Percentiles rank a stretch among this genome's conserved stretches.
phyloP scores from a whole-genome alignment of 225 moss, liverwort and hornwort genomes.

The Rhytidiadelphus loreus region DNA sequence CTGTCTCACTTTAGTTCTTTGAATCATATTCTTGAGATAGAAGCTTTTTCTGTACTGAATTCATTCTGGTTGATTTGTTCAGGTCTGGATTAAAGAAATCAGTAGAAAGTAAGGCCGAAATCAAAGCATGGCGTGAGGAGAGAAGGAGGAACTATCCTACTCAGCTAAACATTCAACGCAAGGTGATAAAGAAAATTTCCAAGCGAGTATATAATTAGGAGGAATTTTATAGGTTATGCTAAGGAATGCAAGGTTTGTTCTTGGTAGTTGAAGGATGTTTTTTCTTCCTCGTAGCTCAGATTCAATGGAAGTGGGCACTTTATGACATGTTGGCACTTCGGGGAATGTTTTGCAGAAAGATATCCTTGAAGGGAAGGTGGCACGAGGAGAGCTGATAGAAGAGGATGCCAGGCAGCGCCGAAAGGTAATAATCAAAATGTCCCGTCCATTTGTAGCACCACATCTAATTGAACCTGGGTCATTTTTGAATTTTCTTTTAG shows the following conservation, averaged over 20 bases:
- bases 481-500: not conserved
- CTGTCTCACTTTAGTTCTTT: not conserved
- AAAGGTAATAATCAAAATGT: conserved; percentile 33
- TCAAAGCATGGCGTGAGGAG: conserved; percentile 78
- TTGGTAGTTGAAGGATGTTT: not conserved
- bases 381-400: conserved; percentile 84
- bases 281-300: not conserved
- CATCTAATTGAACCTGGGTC: not conserved
- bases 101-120: conserved; percentile 60
- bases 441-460: not conserved
- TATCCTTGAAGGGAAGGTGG: conserved; percentile 46
- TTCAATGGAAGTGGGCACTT: not conserved
- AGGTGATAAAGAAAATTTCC: conserved; percentile 22
- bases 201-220: not conserved
- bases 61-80: not conserved
- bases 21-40: not conserved
- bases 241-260: not conserved
- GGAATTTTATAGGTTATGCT: not conserved
- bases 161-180: conserved; percentile 56
- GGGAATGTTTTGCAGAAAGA: conserved; percentile 51
- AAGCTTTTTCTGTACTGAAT: not conserved
- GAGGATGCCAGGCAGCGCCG: conserved; percentile 75
- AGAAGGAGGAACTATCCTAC: conserved; percentile 83
- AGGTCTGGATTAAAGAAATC: conserved; percentile 12
- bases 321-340: not conserved